Conservation (phyloP, 345 rosid genomes). For the Pistacia integerrima region DNA sequence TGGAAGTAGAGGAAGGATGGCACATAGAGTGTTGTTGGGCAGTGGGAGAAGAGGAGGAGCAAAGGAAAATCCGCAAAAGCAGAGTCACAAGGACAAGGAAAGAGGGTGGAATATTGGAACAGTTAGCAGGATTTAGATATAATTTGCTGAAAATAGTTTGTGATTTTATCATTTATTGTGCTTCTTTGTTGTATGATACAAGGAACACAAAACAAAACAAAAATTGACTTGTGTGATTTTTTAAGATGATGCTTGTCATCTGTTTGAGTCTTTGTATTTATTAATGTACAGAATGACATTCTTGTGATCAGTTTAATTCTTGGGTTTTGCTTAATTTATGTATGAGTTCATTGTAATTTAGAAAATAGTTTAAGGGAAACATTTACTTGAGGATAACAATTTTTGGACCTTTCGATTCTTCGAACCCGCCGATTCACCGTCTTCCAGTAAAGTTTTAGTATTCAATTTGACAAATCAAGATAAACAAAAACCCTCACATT, state of each 20-base stretch:
- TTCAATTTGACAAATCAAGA: too few relatives aligned
- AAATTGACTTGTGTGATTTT: conserved; percentile 2
- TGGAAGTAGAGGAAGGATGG: conserved; percentile 80
- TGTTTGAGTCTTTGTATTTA: conserved; percentile 1
- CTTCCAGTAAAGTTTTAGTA: too few relatives aligned
- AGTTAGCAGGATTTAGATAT: conserved; percentile 34
- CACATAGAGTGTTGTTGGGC: conserved; percentile 54
- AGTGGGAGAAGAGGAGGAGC: conserved; percentile 59
- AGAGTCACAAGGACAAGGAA: conserved; percentile 61
- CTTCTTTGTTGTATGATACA: not conserved
- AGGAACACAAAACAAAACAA: not conserved
- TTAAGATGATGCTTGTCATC: conserved; percentile 13
- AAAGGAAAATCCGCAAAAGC: conserved; percentile 61
- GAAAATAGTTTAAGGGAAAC: too few relatives aligned
- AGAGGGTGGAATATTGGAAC: conserved; percentile 71
- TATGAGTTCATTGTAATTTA: too few relatives aligned
- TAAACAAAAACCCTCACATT: too few relatives aligned
- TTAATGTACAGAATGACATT: conserved; percentile 12
- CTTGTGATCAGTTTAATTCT: too few relatives aligned
- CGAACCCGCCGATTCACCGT: too few relatives aligned
- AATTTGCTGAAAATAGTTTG: not conserved
- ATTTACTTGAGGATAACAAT: too few relatives aligned
- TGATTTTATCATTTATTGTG: not conserved
- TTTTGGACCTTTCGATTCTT: too few relatives aligned
- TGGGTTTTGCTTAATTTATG: too few relatives aligned